A percentile compares a stretch with the other conserved stretches of the same genome.
Evolutionary conservation across 2,329 filamentous ascomycete species (phyloP).

Genomic region (Phoma sp.): DNA sequence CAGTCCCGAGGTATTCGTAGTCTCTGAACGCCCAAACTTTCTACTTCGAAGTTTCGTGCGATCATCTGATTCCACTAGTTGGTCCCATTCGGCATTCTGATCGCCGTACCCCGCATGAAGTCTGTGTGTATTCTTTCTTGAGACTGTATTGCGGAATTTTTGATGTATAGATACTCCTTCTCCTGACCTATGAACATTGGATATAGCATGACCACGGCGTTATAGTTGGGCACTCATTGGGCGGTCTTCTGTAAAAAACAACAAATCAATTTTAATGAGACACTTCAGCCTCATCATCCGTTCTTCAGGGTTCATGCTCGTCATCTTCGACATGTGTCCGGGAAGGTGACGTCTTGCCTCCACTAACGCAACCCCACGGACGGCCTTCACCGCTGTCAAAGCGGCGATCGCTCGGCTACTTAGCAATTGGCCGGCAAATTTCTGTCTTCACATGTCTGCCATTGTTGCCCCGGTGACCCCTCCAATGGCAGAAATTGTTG

Average conservation of each 20-base stretch:
- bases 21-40: background rate
- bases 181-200: conserved; percentile 6
- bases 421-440: conserved; percentile 12
- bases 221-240: conserved; percentile 7
- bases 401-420: conserved; percentile 5
- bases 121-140: background rate
- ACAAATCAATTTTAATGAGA: conserved; percentile 2
- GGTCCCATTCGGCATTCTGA: conserved; percentile 2
- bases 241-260: background rate
- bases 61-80: conserved; percentile 3
- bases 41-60: conserved; percentile 2
- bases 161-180: conserved; percentile 8
- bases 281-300: background rate
- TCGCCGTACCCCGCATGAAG: background rate
- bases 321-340: background rate
- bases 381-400: conserved; percentile 14
- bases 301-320: conserved; percentile 8
- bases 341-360: conserved; percentile 4
- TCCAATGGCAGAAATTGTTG: conserved; percentile 5
- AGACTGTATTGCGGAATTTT: background rate
- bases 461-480: background rate
- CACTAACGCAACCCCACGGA: background rate
- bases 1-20: conserved; percentile 6
- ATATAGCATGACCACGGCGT: conserved; percentile 15
- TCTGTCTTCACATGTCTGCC: conserved; percentile 11